Percentiles rank a stretch among this genome's conserved stretches.
These are phyloP conservation scores for Phytophthora meadii DNA, from an alignment of 352 stramenopile genomes.

Conservation along the genomic window DNA sequence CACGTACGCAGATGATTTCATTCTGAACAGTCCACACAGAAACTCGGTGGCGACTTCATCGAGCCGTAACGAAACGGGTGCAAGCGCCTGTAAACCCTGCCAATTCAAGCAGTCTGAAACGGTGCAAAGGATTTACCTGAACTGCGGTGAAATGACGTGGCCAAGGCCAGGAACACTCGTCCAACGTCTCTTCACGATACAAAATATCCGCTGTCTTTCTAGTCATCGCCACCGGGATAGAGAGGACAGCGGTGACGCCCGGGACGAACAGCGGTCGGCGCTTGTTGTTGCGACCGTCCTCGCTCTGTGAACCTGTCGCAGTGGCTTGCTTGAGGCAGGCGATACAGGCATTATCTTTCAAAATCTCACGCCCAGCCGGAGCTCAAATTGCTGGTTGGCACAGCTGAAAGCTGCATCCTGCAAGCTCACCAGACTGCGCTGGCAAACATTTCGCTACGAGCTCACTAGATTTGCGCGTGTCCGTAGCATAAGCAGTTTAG, in stretches of 20 bases:
- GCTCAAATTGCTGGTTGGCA: background rate
- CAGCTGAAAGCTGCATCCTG: constrained; percentile 6
- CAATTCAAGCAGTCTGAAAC: constrained; percentile 2
- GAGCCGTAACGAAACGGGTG: constrained; percentile 8
- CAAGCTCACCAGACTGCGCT: constrained; percentile 9
- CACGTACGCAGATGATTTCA: constrained; percentile 3
- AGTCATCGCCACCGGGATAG: constrained; percentile 26
- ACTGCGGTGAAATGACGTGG: background rate
- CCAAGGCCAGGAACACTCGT: background rate
- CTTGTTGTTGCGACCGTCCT: constrained; percentile 25
- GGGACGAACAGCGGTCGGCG: constrained; percentile 14
- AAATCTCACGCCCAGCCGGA: constrained; percentile 19
- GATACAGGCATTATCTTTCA: background rate
- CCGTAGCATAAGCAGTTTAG: constrained; percentile 5
- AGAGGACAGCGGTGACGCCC: background rate
- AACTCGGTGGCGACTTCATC: background rate
- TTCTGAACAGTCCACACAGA: background rate
- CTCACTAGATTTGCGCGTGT: constrained; percentile 16
- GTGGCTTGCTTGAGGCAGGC: constrained; percentile 4
- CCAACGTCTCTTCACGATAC: constrained; percentile 1
- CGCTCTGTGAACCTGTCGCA: constrained; percentile 11
- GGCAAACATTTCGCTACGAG: constrained; percentile 14
- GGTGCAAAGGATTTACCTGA: background rate
- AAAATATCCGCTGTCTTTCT: constrained; percentile 27
- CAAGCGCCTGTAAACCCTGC: background rate